A percentile compares a stretch with the other conserved stretches of the same genome.
phyloP scores from a whole-genome alignment of 768 basidiomycete genomes.

The Rhodotorula paludigena region DNA sequence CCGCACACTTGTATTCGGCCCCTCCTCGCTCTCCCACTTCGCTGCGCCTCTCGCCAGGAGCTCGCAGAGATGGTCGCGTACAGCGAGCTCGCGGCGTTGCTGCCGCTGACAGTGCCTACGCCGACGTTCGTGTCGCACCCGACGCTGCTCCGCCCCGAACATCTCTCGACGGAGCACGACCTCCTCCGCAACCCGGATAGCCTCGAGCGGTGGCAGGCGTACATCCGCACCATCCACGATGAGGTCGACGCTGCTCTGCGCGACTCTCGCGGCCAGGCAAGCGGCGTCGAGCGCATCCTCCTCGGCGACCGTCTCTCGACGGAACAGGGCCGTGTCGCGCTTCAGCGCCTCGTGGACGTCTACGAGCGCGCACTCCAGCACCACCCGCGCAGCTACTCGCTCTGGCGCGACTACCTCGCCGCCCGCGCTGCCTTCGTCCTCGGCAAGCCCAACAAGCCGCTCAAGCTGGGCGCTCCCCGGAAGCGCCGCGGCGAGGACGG shows the following conservation, averaged over 20 bases:
- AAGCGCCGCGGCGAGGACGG: conserved; percentile 73
- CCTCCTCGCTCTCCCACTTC: neutral
- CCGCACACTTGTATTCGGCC: too few relatives aligned
- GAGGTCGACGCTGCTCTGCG: conserved; percentile 51
- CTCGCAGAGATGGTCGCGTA: neutral
- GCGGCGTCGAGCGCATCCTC: conserved; percentile 52
- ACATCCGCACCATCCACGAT: conserved; percentile 71
- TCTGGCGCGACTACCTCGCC: conserved; percentile 89
- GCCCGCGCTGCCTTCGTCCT: conserved; percentile 80
- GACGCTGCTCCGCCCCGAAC: conserved; percentile 65
- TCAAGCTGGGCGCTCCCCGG: conserved; percentile 77
- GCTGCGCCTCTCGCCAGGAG: neutral
- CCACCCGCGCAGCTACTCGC: conserved; percentile 84
- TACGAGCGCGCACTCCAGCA: conserved; percentile 85
- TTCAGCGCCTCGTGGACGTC: conserved; percentile 82
- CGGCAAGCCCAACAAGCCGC: conserved; percentile 54
- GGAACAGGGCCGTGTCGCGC: conserved; percentile 62
- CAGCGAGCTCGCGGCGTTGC: conserved; percentile 53
- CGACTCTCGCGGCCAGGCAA: conserved; percentile 38
- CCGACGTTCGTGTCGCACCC: conserved; percentile 76
- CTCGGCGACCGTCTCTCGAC: conserved; percentile 72
- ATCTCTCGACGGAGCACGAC: conserved; percentile 88
- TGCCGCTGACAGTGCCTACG: conserved; percentile 79
- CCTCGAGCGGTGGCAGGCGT: conserved; percentile 87
- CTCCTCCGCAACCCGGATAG: conserved; percentile 83